These are phyloP conservation scores for Geranium incanum DNA, from an alignment of 441 rosid genomes.

Conservation along the genomic window DNA sequence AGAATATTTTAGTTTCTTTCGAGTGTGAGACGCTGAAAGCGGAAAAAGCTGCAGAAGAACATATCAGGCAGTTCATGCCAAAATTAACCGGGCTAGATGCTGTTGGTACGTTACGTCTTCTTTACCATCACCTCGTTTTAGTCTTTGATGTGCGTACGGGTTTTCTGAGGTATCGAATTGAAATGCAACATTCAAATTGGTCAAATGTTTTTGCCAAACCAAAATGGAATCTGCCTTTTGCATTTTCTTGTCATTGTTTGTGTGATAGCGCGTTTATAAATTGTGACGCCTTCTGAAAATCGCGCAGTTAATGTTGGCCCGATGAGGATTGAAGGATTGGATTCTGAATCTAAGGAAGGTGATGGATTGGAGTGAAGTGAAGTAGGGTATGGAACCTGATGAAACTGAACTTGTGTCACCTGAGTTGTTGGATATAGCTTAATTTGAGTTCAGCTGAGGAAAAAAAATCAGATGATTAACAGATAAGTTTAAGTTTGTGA, in stretches of 20 bases:
- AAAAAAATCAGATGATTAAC: too few species aligned
- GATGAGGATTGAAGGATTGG: conserved; percentile 66
- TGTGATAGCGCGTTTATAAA: not conserved
- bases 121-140: not conserved
- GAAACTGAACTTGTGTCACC: not conserved
- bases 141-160: not conserved
- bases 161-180: not conserved
- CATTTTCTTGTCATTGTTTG: not conserved
- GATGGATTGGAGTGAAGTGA: not conserved
- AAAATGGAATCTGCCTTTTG: not conserved
- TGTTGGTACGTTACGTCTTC: conserved; percentile 44
- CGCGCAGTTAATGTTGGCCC: conserved; percentile 75
- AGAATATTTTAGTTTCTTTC: conserved; percentile 54
- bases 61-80: conserved; percentile 75
- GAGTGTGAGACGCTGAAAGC: conserved; percentile 91
- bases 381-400: not conserved
- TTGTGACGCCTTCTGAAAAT: conserved; percentile 12
- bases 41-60: conserved; percentile 83
- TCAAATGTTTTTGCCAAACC: not conserved
- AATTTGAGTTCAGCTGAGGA: too few species aligned
- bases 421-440: not conserved
- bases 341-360: conserved; percentile 38
- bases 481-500: too few species aligned
- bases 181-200: not conserved
- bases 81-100: conserved; percentile 77